Evolutionary conservation across 1,139 yeast species (phyloP).

Genomic region (Zhuliangozyma parablackwelliae): DNA sequence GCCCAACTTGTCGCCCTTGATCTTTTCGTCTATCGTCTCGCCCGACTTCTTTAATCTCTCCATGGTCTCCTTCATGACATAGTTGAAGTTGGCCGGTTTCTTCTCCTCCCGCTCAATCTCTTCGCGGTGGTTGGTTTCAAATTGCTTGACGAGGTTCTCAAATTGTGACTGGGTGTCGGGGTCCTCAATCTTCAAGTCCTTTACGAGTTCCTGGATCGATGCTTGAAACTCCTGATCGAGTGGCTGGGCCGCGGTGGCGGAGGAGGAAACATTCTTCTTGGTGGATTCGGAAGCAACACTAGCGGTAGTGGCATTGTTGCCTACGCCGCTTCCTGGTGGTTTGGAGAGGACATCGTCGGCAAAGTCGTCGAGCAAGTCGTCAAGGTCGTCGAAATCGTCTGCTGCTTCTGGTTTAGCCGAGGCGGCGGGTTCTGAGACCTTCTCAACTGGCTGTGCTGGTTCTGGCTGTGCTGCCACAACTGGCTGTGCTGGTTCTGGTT

Average conservation of each 20-base stretch:
- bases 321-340: constrained; percentile 49
- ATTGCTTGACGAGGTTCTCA: constrained; percentile 46
- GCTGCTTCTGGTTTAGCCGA: background rate
- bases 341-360: constrained; percentile 69
- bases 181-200: constrained; percentile 52
- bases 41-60: constrained; percentile 72
- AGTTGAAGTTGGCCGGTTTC: constrained; percentile 53
- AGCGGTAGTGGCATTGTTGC: constrained; percentile 14
- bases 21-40: constrained; percentile 57
- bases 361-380: constrained; percentile 69
- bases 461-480: background rate
- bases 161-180: constrained; percentile 60
- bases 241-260: constrained; percentile 18
- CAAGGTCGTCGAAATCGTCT: constrained; percentile 73
- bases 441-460: background rate
- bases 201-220: constrained; percentile 51
- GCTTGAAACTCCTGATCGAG: constrained; percentile 44
- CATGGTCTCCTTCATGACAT: constrained; percentile 77
- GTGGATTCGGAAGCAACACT: background rate
- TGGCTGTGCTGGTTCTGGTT: background rate
- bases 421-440: background rate
- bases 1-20: constrained; percentile 46
- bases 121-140: constrained; percentile 32
- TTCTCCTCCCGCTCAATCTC: constrained; percentile 33
- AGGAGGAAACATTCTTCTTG: background rate